Conservation (phyloP, 2,329 filamentous ascomycete genomes). For the Aspergillus fischeri region DNA sequence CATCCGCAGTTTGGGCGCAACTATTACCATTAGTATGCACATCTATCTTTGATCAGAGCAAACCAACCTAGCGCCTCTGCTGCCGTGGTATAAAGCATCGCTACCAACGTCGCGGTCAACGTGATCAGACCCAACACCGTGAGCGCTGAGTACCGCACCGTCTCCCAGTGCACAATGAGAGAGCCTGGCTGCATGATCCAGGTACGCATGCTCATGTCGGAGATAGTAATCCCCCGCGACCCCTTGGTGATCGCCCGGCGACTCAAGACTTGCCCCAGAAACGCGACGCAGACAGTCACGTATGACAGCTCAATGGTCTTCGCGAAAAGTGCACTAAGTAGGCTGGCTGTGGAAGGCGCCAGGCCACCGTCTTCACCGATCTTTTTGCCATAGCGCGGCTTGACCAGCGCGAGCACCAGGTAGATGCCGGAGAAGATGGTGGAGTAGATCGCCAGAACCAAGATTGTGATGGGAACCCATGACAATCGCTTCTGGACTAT, state of each 20-base stretch:
- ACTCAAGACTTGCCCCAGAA: constrained; percentile 71
- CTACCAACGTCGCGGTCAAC: constrained; percentile 60
- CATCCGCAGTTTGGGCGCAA: constrained; percentile 66
- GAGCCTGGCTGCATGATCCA: constrained; percentile 73
- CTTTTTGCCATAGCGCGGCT: constrained; percentile 57
- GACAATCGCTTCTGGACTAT: constrained; percentile 31
- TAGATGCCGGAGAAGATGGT: constrained; percentile 48
- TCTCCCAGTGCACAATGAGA: constrained; percentile 65
- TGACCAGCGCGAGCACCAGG: constrained; percentile 56
- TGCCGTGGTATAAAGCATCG: constrained; percentile 72
- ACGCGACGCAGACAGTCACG: constrained; percentile 71
- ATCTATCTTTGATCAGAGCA: too few species aligned
- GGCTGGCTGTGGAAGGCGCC: constrained; percentile 59
- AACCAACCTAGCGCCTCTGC: constrained; percentile 60
- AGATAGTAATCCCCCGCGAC: constrained; percentile 64
- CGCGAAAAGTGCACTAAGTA: constrained; percentile 65
- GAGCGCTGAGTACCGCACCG: constrained; percentile 59
- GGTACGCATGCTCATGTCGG: constrained; percentile 72
- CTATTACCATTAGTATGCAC: constrained; percentile 25
- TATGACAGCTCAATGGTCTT: constrained; percentile 76
- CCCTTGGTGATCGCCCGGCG: constrained; percentile 60
- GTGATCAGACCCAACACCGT: constrained; percentile 63
- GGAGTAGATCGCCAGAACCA: constrained; percentile 36
- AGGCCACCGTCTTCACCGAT: constrained; percentile 50
- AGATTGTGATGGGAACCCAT: constrained; percentile 33